phyloP scores from a whole-genome alignment of 345 rosid species.

The Rhizophora apiculata region DNA sequence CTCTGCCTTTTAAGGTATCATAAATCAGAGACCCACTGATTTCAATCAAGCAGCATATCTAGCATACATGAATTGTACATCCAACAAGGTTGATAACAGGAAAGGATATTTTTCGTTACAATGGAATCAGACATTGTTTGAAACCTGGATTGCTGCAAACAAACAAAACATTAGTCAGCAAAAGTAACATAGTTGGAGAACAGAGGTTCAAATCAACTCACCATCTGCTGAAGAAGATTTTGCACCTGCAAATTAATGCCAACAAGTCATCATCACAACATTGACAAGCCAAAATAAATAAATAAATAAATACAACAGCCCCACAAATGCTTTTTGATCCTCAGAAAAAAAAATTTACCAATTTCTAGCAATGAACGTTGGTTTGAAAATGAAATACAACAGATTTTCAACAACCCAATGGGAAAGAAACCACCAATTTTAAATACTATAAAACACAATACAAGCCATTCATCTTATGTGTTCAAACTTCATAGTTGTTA shows the following conservation, averaged over 20 bases:
- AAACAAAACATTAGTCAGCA: conserved; percentile 21
- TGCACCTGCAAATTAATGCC: conserved; percentile 46
- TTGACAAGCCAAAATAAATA: not conserved
- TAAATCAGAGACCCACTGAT: not conserved
- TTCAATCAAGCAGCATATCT: not conserved
- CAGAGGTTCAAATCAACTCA: conserved; percentile 27
- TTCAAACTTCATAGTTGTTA: not conserved
- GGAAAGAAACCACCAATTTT: not conserved
- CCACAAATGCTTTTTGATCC: no score
- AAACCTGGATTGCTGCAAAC: conserved; percentile 84
- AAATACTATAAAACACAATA: not conserved
- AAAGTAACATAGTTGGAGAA: conserved; percentile 8
- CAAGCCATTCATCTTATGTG: not conserved
- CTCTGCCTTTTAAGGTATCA: not conserved
- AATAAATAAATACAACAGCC: no score
- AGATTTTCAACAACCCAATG: not conserved
- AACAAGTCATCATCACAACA: not conserved
- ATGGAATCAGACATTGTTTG: conserved; percentile 93
- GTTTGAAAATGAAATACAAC: not conserved
- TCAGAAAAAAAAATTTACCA: no score
- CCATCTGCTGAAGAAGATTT: conserved; percentile 80
- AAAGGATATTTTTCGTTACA: conserved; percentile 74
- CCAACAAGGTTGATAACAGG: not conserved
- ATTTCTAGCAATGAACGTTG: no score
- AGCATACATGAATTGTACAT: not conserved